Percentiles rank a stretch among this genome's conserved stretches.
These are phyloP conservation scores for Camillea tinctor DNA, from an alignment of 2,329 filamentous ascomycete genomes.

Conservation along the genomic window DNA sequence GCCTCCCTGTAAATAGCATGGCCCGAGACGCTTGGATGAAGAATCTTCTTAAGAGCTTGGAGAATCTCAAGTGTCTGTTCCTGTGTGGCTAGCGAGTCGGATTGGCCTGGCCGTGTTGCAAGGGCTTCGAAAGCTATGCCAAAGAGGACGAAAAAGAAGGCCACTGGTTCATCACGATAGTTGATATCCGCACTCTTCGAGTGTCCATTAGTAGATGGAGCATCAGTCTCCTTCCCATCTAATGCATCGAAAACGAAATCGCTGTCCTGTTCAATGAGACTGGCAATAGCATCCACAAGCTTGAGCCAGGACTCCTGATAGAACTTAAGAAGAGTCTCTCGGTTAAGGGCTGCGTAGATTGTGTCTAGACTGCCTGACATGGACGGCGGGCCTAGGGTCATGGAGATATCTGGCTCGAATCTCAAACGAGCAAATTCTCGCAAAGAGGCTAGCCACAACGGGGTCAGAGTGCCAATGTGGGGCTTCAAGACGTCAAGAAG, in stretches of 20 bases:
- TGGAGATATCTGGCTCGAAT: conserved; percentile 97
- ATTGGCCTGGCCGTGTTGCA: conserved; percentile 70
- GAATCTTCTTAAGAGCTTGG: conserved; percentile 87
- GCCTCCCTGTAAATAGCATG: conserved; percentile 96
- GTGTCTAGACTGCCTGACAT: conserved; percentile 85
- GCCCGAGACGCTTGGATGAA: conserved; percentile 90
- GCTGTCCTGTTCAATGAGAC: conserved; percentile 94
- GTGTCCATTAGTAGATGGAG: conserved; percentile 46
- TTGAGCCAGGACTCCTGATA: conserved; percentile 98
- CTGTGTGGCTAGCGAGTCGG: conserved; percentile 66
- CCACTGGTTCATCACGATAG: conserved; percentile 94
- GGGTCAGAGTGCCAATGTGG: conserved; percentile 85
- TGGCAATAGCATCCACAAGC: conserved; percentile 94
- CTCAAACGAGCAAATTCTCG: conserved; percentile 89
- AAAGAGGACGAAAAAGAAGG: conserved; percentile 98
- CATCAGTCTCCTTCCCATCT: conserved; percentile 72
- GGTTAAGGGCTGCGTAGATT: conserved; percentile 90
- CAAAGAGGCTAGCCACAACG: conserved; percentile 89
- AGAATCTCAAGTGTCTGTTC: conserved; percentile 86
- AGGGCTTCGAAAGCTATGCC: conserved; percentile 95
- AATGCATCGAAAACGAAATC: conserved; percentile 96
- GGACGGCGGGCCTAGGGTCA: conserved; percentile 77
- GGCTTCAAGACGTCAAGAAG: conserved; percentile 84
- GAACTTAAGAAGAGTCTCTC: conserved; percentile 89
- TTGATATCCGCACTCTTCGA: conserved; percentile 80